These are phyloP conservation scores for Tieghemostelium lacteum DNA, from an alignment of 78 protist species.

Conservation along the genomic window DNA sequence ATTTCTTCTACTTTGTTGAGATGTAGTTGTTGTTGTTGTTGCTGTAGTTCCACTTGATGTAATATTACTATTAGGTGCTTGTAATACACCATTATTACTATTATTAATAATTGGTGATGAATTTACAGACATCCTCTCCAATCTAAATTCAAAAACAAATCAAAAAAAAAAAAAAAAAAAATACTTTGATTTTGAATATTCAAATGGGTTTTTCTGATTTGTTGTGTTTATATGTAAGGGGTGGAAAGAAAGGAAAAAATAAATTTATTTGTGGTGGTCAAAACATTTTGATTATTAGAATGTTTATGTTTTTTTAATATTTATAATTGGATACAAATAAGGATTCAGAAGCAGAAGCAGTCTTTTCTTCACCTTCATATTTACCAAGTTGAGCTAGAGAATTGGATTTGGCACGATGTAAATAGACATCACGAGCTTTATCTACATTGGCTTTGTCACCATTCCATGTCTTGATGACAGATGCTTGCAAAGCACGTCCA, in stretches of 20 bases:
- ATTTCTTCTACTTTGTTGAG: slow-evolving; percentile 9
- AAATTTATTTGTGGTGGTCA: too few relatives aligned
- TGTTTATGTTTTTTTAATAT: slow-evolving; percentile 23
- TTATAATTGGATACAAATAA: slow-evolving; percentile 64
- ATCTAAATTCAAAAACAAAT: too few relatives aligned
- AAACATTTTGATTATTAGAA: neutral
- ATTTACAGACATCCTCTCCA: too few relatives aligned
- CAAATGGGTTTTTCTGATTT: neutral
- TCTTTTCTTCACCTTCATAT: slow-evolving; percentile 49
- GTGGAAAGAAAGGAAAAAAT: too few relatives aligned
- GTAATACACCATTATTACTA: neutral
- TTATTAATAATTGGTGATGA: neutral
- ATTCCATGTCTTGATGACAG: slow-evolving; percentile 37
- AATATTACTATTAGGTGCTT: neutral
- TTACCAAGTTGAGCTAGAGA: slow-evolving; percentile 60
- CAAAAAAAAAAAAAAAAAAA: neutral
- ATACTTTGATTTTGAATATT: too few relatives aligned
- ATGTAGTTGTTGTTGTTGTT: too few relatives aligned
- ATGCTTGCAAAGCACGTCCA: slow-evolving; percentile 94
- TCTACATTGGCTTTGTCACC: slow-evolving; percentile 45
- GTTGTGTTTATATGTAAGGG: too few relatives aligned
- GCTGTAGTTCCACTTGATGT: neutral
- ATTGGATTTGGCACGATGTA: slow-evolving; percentile 70
- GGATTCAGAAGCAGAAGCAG: slow-evolving; percentile 33
- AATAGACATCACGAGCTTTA: slow-evolving; percentile 65